A percentile compares a stretch with the other conserved stretches of the same genome.
phyloP scores from a whole-genome alignment of 768 basidiomycete species.

The Pleurotus giganteus region DNA sequence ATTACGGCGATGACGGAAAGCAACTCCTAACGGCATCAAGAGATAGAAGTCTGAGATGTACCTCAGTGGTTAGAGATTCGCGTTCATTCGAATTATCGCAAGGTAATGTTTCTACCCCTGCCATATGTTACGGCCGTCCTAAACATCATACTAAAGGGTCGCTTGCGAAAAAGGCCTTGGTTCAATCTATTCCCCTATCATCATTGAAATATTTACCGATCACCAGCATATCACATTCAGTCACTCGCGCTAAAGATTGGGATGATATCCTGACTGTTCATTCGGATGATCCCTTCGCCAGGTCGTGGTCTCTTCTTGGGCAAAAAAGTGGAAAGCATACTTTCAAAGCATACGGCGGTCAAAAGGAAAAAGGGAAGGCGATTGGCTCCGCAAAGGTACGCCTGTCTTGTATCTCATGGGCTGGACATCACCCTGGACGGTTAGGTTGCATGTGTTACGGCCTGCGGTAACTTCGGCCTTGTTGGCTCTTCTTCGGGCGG shows the following conservation, averaged over 20 bases:
- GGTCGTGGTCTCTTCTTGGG: constrained; percentile 85
- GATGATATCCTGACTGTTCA: constrained; percentile 95
- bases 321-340: constrained; percentile 79
- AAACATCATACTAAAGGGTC: constrained; percentile 51
- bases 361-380: constrained; percentile 48
- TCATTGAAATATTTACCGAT: constrained; percentile 85
- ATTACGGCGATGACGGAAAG: constrained; percentile 98
- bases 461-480: constrained; percentile 94
- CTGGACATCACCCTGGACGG: too few species aligned
- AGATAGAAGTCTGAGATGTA: constrained; percentile 87
- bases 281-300: constrained; percentile 73
- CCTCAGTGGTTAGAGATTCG: constrained; percentile 92
- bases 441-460: constrained; percentile 88
- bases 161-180: constrained; percentile 75
- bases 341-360: constrained; percentile 55
- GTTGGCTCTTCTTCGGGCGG: constrained; percentile 78
- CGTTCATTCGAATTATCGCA: constrained; percentile 94
- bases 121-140: too few species aligned
- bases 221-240: constrained; percentile 74
- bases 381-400: constrained; percentile 72
- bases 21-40: constrained; percentile 85
- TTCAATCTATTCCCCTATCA: constrained; percentile 72
- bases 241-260: constrained; percentile 89
- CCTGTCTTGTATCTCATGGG: neutral
- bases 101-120: constrained; percentile 49